phyloP scores from a whole-genome alignment of 106 monocot species.

The Dendrobium nobile region DNA sequence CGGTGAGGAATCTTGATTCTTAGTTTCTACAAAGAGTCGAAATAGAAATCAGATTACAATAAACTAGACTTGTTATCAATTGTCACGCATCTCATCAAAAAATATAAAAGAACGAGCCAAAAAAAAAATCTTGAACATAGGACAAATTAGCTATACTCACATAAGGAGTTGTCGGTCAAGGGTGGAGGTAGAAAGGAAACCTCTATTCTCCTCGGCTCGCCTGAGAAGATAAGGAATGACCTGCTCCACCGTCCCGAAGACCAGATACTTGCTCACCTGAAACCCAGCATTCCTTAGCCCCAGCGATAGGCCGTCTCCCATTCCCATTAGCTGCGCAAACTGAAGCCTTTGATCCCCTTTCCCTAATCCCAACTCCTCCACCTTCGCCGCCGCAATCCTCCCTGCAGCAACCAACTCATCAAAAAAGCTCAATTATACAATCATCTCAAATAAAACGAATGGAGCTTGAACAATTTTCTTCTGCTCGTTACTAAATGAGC shows the following conservation, averaged over 20 bases:
- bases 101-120: not conserved
- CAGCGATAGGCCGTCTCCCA: constrained; percentile 79
- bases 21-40: too few relatives aligned
- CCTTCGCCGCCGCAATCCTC: constrained; percentile 54
- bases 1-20: too few relatives aligned
- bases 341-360: constrained; percentile 57
- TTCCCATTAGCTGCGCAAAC: constrained; percentile 94
- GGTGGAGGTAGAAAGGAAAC: constrained; percentile 65
- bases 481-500: too few relatives aligned
- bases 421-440: not conserved
- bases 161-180: constrained; percentile 50
- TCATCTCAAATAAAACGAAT: too few relatives aligned
- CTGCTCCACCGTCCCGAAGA: constrained; percentile 80
- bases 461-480: too few relatives aligned
- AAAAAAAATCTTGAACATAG: not conserved
- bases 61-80: too few relatives aligned
- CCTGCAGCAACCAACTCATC: constrained; percentile 25
- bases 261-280: constrained; percentile 90
- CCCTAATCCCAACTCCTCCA: constrained; percentile 49
- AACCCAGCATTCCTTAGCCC: constrained; percentile 78
- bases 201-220: constrained; percentile 90
- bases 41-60: too few relatives aligned
- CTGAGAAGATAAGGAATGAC: constrained; percentile 87
- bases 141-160: not conserved
- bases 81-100: too few relatives aligned